Percentiles rank a stretch among this genome's conserved stretches.
These are phyloP conservation scores for Dioszegia crocea DNA, from an alignment of 768 basidiomycete species.

Conservation along the genomic window DNA sequence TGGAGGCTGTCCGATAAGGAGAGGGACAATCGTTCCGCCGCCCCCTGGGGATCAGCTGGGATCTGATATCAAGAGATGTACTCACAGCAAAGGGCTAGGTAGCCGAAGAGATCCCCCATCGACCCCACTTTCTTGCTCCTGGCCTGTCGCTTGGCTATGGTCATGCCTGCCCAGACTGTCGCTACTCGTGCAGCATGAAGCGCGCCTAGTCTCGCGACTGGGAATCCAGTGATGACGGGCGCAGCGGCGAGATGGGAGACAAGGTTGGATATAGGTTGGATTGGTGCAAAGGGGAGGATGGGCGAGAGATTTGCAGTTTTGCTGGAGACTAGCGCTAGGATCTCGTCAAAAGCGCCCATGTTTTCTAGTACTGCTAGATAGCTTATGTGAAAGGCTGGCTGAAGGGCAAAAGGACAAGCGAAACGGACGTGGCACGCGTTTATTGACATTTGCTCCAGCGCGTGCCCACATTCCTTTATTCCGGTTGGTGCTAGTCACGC, in stretches of 20 bases:
- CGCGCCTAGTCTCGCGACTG: constrained; percentile 25
- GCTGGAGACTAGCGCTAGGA: not conserved
- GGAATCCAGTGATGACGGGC: constrained; percentile 29
- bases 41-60: constrained; percentile 32
- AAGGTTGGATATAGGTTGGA: not conserved
- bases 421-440: not conserved
- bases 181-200: constrained; percentile 36
- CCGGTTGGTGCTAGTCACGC: too few species aligned
- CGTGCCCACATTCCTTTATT: too few species aligned
- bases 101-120: constrained; percentile 36
- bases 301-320: not conserved
- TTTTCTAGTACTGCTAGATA: too few species aligned
- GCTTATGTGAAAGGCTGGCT: too few species aligned
- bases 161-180: constrained; percentile 33
- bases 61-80: not conserved
- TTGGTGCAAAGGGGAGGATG: not conserved
- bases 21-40: constrained; percentile 29
- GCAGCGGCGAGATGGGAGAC: constrained; percentile 20
- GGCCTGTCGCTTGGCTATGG: constrained; percentile 11
- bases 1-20: constrained; percentile 33
- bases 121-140: constrained; percentile 15
- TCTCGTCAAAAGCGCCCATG: not conserved
- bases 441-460: too few species aligned
- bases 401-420: not conserved
- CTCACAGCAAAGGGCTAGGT: constrained; percentile 39